Evolutionary conservation across 495 filamentous ascomycete species (phyloP).

Genomic region (Xylaria flabelliformis): DNA sequence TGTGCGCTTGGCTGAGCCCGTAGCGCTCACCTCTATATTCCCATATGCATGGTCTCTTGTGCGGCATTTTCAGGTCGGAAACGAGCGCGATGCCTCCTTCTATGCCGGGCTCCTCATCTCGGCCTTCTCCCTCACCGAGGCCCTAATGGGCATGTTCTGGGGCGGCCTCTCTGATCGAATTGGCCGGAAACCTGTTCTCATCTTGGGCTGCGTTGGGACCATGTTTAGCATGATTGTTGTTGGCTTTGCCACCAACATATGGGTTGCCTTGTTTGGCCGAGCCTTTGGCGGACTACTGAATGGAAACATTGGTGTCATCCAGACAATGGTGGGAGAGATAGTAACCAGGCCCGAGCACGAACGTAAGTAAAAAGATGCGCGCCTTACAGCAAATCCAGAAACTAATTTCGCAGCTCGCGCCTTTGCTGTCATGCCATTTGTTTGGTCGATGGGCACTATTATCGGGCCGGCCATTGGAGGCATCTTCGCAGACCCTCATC

Average conservation of each 20-base stretch:
- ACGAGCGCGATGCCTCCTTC: constrained; percentile 74
- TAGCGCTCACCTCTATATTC: constrained; percentile 86
- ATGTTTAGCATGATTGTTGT: constrained; percentile 80
- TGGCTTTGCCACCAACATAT: constrained; percentile 81
- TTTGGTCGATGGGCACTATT: constrained; percentile 86
- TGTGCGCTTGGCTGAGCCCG: constrained; percentile 82
- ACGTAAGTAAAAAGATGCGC: constrained; percentile 60
- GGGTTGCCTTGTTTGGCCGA: constrained; percentile 75
- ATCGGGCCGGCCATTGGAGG: constrained; percentile 84
- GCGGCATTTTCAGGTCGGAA: constrained; percentile 72
- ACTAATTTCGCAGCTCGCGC: constrained; percentile 66
- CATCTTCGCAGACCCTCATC: constrained; percentile 73
- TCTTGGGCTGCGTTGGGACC: constrained; percentile 81
- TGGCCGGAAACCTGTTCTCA: constrained; percentile 82
- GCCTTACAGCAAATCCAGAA: neutral
- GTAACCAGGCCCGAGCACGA: constrained; percentile 76
- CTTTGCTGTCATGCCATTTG: constrained; percentile 85
- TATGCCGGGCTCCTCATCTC: constrained; percentile 86
- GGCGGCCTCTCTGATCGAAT: constrained; percentile 79
- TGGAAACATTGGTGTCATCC: constrained; percentile 87
- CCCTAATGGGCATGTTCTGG: constrained; percentile 84
- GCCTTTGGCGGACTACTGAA: constrained; percentile 82
- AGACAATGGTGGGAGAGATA: constrained; percentile 90
- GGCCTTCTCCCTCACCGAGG: constrained; percentile 81
- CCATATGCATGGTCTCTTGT: constrained; percentile 88